Evolutionary conservation across 257 asterid genomes (phyloP).

Genomic region (Penstemon davidsonii): DNA sequence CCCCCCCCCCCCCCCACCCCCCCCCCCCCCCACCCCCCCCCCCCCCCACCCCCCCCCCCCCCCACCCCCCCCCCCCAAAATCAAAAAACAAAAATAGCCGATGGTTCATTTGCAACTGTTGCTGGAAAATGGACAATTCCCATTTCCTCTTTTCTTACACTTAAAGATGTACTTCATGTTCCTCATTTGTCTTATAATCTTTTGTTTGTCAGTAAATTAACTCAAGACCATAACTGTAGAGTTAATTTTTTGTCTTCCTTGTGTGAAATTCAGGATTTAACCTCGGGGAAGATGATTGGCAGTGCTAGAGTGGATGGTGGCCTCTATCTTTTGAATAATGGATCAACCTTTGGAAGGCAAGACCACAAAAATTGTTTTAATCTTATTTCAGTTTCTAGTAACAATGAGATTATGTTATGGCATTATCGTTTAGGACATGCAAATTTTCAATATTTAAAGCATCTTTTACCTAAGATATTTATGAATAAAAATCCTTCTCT

Average conservation of each 20-base stretch:
- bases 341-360: not conserved
- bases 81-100: not conserved
- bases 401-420: not conserved
- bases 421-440: conserved; percentile 6
- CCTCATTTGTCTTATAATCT: not conserved
- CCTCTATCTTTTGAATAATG: not conserved
- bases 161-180: not conserved
- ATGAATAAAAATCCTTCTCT: not conserved
- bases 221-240: not conserved
- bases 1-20: no score
- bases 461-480: no score
- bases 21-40: no score
- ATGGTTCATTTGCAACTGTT: not conserved
- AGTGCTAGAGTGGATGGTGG: no score
- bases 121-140: not conserved
- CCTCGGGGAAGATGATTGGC: not conserved
- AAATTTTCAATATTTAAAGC: not conserved
- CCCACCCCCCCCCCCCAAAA: no score
- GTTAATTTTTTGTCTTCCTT: not conserved
- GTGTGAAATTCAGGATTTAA: not conserved
- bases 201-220: not conserved
- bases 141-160: not conserved
- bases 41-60: no score
- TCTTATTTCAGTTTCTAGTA: not conserved
- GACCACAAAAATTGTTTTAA: not conserved